Evolutionary conservation across 2,329 filamentous ascomycete genomes (phyloP).

Genomic region (Curvularia verruculosa): DNA sequence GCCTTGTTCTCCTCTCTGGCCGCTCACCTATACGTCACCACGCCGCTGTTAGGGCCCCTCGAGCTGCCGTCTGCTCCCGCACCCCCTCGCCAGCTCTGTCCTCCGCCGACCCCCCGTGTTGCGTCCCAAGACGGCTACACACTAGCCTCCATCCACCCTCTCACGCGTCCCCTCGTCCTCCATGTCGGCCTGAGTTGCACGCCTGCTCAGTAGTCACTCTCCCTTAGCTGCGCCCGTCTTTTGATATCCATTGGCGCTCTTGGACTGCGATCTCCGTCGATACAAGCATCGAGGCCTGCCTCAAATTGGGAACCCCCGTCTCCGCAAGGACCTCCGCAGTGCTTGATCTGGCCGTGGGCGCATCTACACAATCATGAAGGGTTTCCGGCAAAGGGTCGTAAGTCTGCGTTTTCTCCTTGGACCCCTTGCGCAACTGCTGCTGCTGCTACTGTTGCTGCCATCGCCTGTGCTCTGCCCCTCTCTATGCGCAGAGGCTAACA

Average conservation of each 20-base stretch:
- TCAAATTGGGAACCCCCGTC: conserved; percentile 32
- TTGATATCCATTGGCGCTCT: conserved; percentile 37
- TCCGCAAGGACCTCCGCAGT: conserved; percentile 35
- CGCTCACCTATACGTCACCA: conserved; percentile 23
- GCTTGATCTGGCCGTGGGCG: conserved; percentile 41
- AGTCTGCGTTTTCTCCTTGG: conserved; percentile 53
- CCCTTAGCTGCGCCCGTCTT: conserved; percentile 27
- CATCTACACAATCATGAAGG: conserved; percentile 77
- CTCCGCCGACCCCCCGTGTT: conserved; percentile 34
- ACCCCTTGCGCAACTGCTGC: conserved; percentile 19
- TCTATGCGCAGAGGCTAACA: conserved; percentile 54
- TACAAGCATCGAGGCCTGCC: conserved; percentile 32
- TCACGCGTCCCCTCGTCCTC: conserved; percentile 31
- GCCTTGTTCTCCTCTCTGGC: conserved; percentile 18
- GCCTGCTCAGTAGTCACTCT: conserved; percentile 17
- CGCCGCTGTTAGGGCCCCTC: conserved; percentile 24
- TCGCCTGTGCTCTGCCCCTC: conserved; percentile 23
- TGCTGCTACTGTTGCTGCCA: conserved; percentile 21
- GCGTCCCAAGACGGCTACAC: conserved; percentile 32
- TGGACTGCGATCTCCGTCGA: conserved; percentile 32
- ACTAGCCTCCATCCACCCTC: conserved; percentile 35
- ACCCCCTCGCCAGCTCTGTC: conserved; percentile 30
- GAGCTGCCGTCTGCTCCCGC: conserved; percentile 25
- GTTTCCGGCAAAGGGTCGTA: conserved; percentile 97
- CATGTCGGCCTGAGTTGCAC: conserved; percentile 40